These are phyloP conservation scores for Rheum nobile DNA, from an alignment of 148 eudicot species.

Conservation along the genomic window DNA sequence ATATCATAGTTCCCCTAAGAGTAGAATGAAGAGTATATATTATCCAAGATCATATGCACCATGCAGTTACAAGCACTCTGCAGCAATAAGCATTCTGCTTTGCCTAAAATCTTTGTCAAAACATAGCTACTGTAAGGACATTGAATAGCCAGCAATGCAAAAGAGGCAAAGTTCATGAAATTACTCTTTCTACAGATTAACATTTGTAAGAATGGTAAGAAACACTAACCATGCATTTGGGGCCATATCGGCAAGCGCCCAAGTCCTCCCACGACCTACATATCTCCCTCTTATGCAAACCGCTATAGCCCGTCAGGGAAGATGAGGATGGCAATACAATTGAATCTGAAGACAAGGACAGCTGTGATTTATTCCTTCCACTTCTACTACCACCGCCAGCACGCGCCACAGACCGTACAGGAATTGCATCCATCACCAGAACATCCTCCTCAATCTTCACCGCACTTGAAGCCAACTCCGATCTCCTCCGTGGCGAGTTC, in stretches of 20 bases:
- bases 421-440: conserved; percentile 42
- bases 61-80: not conserved
- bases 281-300: conserved; percentile 19
- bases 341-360: not conserved
- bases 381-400: conserved; percentile 8
- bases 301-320: conserved; percentile 6
- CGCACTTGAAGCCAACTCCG: conserved; percentile 11
- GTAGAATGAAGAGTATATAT: not conserved
- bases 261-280: conserved; percentile 28
- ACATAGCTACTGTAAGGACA: not conserved
- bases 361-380: conserved; percentile 16
- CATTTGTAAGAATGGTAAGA: not conserved
- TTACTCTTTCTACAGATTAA: not conserved
- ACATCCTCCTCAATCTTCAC: conserved; percentile 44
- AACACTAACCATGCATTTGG: conserved; percentile 31
- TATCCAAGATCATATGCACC: not conserved
- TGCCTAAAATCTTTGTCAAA: not conserved
- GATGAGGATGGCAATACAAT: conserved; percentile 12
- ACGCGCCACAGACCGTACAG: conserved; percentile 12
- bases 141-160: not conserved
- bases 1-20: not conserved
- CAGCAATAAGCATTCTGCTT: not conserved
- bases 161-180: not conserved
- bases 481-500: conserved; percentile 3
- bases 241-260: conserved; percentile 25